phyloP scores from a whole-genome alignment of 805 yeast species.

The Starmerella floricola region DNA sequence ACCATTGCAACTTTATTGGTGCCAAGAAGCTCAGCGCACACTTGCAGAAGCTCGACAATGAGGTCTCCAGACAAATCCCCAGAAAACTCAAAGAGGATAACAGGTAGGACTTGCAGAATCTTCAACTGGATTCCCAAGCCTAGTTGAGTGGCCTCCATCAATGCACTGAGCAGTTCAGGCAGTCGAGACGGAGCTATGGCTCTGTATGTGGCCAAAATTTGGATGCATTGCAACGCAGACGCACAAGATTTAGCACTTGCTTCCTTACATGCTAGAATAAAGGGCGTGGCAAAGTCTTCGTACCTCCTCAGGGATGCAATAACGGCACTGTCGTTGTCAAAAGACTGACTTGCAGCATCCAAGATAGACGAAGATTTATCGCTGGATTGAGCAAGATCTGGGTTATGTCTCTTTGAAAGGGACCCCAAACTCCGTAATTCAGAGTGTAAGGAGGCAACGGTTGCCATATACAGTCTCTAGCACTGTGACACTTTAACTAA shows the following conservation, averaged over 20 bases:
- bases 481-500: too few relatives aligned
- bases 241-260: slow-evolving; percentile 63
- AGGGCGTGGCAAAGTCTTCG: slow-evolving; percentile 53
- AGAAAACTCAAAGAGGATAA: slow-evolving; percentile 54
- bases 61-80: slow-evolving; percentile 41
- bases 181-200: slow-evolving; percentile 43
- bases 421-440: slow-evolving; percentile 52
- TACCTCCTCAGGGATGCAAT: slow-evolving; percentile 20
- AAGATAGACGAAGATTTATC: slow-evolving; percentile 19
- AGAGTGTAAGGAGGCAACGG: slow-evolving; percentile 30
- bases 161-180: slow-evolving; percentile 49
- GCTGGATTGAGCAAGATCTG: slow-evolving; percentile 43
- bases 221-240: slow-evolving; percentile 59
- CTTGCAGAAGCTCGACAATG: slow-evolving; percentile 46
- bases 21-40: slow-evolving; percentile 62
- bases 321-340: slow-evolving; percentile 6
- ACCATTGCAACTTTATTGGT: slow-evolving; percentile 65
- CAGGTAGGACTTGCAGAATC: slow-evolving; percentile 70
- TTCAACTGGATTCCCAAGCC: slow-evolving; percentile 78
- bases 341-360: slow-evolving; percentile 13
- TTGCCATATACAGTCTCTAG: slow-evolving; percentile 14
- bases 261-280: slow-evolving; percentile 58
- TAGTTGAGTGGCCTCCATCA: slow-evolving; percentile 59
- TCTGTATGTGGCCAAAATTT: slow-evolving; percentile 42
- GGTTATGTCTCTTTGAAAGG: slow-evolving; percentile 59